Percentiles rank a stretch among this genome's conserved stretches.
Evolutionary conservation across 2,329 filamentous ascomycete genomes (phyloP).

Genomic region (Microdochium trichocladiopsis): DNA sequence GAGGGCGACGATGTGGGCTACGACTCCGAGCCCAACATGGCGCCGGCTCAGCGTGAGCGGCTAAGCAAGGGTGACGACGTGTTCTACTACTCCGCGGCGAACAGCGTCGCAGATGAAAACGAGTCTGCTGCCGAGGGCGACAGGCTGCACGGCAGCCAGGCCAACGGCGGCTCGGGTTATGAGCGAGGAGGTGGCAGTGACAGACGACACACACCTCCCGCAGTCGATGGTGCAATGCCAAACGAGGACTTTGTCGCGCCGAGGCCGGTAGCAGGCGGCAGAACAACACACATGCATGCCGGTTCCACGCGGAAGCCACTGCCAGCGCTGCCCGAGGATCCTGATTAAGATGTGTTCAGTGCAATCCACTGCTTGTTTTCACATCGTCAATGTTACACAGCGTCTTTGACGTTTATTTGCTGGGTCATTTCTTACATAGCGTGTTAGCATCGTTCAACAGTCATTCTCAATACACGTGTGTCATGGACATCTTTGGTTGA

Average conservation of each 20-base stretch:
- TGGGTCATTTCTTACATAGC: neutral
- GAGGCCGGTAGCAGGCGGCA: neutral
- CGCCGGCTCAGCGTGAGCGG: slow-evolving; percentile 5
- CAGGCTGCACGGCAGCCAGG: no score
- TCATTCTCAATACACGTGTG: neutral
- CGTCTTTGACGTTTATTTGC: neutral
- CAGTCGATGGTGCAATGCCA: neutral
- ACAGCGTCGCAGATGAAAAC: slow-evolving; percentile 6
- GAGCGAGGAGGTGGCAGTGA: neutral
- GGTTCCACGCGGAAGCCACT: slow-evolving; percentile 31
- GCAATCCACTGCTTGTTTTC: no score
- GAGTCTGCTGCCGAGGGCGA: neutral
- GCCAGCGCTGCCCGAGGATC: slow-evolving; percentile 32
- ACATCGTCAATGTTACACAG: neutral
- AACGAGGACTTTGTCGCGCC: neutral
- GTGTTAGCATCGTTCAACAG: neutral
- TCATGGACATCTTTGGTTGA: no score
- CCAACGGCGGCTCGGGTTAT: no score
- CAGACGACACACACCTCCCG: neutral
- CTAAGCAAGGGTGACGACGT: neutral
- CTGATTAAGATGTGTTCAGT: slow-evolving; percentile 7
- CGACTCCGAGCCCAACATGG: slow-evolving; percentile 22
- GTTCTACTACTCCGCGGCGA: slow-evolving; percentile 13
- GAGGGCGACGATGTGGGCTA: slow-evolving; percentile 14
- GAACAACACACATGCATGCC: neutral